Evolutionary conservation across 176 grass and related monocot species (phyloP).

Genomic region (Oryza punctata): DNA sequence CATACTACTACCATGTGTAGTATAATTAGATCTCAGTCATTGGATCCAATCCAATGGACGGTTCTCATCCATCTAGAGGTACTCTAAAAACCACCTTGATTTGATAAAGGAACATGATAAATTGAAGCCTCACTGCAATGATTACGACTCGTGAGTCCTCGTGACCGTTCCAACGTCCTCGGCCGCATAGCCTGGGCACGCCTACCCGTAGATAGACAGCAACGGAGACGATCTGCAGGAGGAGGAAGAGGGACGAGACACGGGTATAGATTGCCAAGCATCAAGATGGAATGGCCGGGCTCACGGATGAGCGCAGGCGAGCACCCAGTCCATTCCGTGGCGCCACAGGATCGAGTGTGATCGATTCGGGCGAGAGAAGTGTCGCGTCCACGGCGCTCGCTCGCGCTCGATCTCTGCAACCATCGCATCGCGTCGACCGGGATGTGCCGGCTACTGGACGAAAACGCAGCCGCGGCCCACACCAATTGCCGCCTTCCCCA

Average conservation of each 20-base stretch:
- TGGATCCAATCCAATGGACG: no score
- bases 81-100: no score
- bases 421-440: neutral
- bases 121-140: neutral
- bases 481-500: neutral
- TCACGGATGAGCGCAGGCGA: no score
- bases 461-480: neutral
- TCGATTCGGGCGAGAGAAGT: neutral
- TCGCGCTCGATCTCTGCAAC: neutral
- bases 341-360: neutral
- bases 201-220: neutral
- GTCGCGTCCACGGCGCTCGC: neutral
- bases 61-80: no score
- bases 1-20: no score
- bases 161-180: conserved; percentile 4
- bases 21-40: no score
- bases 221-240: neutral
- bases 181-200: neutral
- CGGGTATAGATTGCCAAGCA: neutral
- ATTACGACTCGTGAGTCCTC: neutral
- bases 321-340: neutral
- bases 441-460: conserved; percentile 5
- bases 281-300: neutral
- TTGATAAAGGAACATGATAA: conserved; percentile 5
- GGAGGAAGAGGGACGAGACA: neutral